phyloP scores from a whole-genome alignment of 768 basidiomycete species.

The Trametopsis cervina region DNA sequence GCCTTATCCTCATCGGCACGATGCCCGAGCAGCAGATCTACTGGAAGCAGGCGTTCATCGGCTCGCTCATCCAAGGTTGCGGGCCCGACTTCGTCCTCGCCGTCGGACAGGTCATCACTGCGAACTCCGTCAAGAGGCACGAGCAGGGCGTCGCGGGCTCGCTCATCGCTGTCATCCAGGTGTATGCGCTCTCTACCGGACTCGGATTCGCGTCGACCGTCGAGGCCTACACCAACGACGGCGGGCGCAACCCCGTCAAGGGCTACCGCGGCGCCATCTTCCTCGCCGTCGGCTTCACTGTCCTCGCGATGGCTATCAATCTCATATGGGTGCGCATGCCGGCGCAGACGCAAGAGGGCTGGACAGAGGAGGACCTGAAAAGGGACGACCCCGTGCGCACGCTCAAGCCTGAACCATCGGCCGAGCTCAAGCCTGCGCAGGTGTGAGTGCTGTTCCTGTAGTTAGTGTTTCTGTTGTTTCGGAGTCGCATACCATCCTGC shows the following conservation, averaged over 20 bases:
- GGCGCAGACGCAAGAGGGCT: slow-evolving; percentile 8
- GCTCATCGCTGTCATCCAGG: slow-evolving; percentile 9
- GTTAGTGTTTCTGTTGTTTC: too few species aligned
- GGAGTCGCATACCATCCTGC: too few species aligned
- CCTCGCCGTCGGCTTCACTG: slow-evolving; percentile 8
- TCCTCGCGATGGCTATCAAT: slow-evolving; percentile 4
- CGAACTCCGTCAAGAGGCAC: slow-evolving; percentile 2
- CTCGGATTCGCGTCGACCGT: slow-evolving; percentile 13
- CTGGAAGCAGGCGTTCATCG: slow-evolving; percentile 4
- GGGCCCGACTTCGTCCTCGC: slow-evolving; percentile 7
- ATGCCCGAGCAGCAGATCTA: slow-evolving; percentile 7
- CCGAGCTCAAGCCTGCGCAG: too few species aligned
- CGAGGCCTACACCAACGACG: slow-evolving; percentile 9
- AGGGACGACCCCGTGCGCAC: too few species aligned
- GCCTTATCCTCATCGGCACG: slow-evolving; percentile 2
- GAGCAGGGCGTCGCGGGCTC: slow-evolving; percentile 10
- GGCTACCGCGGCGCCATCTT: slow-evolving; percentile 9
- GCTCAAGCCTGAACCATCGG: too few species aligned
- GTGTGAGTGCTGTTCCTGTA: too few species aligned
- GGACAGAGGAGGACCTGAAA: slow-evolving; percentile 7
- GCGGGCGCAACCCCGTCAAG: slow-evolving; percentile 3
- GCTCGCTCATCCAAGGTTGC: background rate
- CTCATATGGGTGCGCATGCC: slow-evolving; percentile 6
- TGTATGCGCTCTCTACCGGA: slow-evolving; percentile 8
- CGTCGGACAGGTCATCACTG: slow-evolving; percentile 2